These are phyloP conservation scores for Sphaerobolus stellatus DNA, from an alignment of 1,284 basidiomycete species.

Conservation along the genomic window DNA sequence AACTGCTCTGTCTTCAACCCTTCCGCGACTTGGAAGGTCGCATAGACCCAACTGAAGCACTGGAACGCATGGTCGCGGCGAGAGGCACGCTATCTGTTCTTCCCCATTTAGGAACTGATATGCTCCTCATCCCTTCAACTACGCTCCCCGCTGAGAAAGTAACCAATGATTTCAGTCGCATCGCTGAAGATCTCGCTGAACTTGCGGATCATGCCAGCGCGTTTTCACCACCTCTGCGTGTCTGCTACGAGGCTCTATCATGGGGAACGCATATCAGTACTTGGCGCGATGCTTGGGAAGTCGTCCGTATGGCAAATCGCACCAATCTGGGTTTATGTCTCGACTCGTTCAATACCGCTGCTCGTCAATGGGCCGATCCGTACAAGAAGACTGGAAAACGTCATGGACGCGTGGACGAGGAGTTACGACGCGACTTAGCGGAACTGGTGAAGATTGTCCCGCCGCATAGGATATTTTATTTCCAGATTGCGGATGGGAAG, in stretches of 20 bases:
- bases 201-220: slow-evolving; percentile 7
- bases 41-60: slow-evolving; percentile 6
- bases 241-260: slow-evolving; percentile 13
- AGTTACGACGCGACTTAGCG: not conserved
- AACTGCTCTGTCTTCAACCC: slow-evolving; percentile 11
- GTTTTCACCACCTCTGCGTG: not conserved
- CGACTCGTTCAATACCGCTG: slow-evolving; percentile 14
- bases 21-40: slow-evolving; percentile 13
- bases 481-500: slow-evolving; percentile 12
- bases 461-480: slow-evolving; percentile 10
- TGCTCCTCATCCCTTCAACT: slow-evolving; percentile 14
- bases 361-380: slow-evolving; percentile 13
- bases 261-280: slow-evolving; percentile 13
- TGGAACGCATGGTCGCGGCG: slow-evolving; percentile 7
- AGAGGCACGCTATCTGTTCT: slow-evolving; percentile 11
- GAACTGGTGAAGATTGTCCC: slow-evolving; percentile 4
- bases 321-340: slow-evolving; percentile 13
- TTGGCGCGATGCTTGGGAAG: slow-evolving; percentile 11
- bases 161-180: not conserved
- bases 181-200: slow-evolving; percentile 7
- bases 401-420: too few species aligned
- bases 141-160: slow-evolving; percentile 3
- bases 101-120: slow-evolving; percentile 9
- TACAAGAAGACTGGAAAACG: slow-evolving; percentile 3
- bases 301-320: slow-evolving; percentile 6